Base-by-base conservation (phyloP, 192 early-diverging fungal species). In the Dissophora ornata region DNA sequence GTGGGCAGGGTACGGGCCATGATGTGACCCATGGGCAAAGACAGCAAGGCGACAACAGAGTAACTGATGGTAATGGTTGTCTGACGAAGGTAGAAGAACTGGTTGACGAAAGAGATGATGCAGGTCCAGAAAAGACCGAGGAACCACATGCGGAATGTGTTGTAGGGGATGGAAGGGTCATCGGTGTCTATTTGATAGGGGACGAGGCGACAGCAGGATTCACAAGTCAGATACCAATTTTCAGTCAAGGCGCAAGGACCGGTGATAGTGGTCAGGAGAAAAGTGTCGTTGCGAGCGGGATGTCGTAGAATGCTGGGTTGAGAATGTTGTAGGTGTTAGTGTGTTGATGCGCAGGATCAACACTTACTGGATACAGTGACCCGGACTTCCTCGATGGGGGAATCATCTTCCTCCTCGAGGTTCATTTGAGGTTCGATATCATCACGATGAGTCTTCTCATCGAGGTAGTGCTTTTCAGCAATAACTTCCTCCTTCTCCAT, bases 1-100 rank as follows among this genome's bases (percentile, higher is more conserved):
- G 26, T 58, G 28, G 83, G 83, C 18, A 84, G 62, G 9, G 73
- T 36, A 5, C 13, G 50, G 63, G 74, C 83, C 70, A 86, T 46
- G 16, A 77, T 10, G 36, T 81, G 78, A 29, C 81, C 85, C n/a
- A 84, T 2, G n/a, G 85, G 85, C 38, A 69, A 80, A 22, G 74
- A 69, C 29, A 86, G 6, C 4, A 45, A n/a, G 44, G 44, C 44
- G 44, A 45, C 44, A n/a, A 45, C 18, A n/a, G 44, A n/a, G 44
- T 45, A 45, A 5, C 44, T 16, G 44, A 45, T n/a, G 12, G 44
- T 18, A 16, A 45, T n/a, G 18, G 9, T 45, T 4, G 44, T 45
- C n/a, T 45, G 44, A 4, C 44, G 44, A n/a, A 45, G 44, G n/a
- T 45, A 45, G 44, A 45, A 45, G 44, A 45, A 45, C 44, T 45